These are phyloP conservation scores for Aspergillus bertholletiae DNA, from an alignment of 495 filamentous ascomycete genomes.

Conservation along the genomic window DNA sequence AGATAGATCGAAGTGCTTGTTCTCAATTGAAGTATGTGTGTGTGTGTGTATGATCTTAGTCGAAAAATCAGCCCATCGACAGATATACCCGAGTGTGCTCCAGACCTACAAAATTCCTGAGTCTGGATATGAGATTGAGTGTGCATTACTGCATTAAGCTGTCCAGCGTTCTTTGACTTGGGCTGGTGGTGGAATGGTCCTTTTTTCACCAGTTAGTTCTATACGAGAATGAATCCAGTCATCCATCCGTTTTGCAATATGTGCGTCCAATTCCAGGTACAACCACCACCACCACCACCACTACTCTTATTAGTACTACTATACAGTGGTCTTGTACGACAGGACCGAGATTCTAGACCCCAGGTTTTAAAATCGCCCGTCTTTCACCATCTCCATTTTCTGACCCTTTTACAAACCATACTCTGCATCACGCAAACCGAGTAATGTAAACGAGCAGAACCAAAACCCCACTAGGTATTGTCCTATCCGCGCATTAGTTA, in stretches of 20 bases:
- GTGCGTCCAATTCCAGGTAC: neutral
- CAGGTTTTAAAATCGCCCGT: neutral
- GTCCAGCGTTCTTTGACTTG: constrained; percentile 6
- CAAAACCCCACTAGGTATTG: neutral
- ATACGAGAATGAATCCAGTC: neutral
- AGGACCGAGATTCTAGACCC: neutral
- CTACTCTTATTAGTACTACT: too few species aligned
- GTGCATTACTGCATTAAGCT: constrained; percentile 5
- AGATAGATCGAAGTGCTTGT: constrained; percentile 20
- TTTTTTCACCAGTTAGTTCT: neutral
- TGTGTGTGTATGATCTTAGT: neutral
- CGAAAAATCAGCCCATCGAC: neutral
- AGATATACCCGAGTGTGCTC: constrained; percentile 6
- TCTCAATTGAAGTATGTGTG: neutral
- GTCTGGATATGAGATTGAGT: neutral
- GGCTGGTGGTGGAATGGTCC: neutral
- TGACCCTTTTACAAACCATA: neutral
- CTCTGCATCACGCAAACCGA: neutral
- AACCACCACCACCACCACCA: neutral
- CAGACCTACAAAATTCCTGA: constrained; percentile 6
- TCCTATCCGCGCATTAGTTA: too few species aligned
- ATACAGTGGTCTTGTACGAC: neutral
- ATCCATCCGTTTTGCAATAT: neutral
- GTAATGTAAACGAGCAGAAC: neutral
- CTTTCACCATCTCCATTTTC: neutral